A percentile compares a stretch with the other conserved stretches of the same genome.
phyloP scores from a whole-genome alignment of 495 filamentous ascomycete genomes.

The Gamarada debralockiae region DNA sequence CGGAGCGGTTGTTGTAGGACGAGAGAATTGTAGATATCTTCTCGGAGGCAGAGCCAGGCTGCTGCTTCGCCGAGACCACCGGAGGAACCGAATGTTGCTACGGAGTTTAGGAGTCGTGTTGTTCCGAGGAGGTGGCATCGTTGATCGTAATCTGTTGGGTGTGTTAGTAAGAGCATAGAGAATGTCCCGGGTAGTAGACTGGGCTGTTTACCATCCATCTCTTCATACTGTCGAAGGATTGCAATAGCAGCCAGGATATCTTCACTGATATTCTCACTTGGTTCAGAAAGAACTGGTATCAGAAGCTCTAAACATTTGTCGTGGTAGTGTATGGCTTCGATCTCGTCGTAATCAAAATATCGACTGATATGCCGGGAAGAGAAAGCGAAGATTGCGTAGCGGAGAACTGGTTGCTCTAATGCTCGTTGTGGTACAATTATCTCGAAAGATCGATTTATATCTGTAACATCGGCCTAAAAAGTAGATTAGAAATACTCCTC shows the following conservation, averaged over 20 bases:
- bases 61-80: slow-evolving; percentile 29
- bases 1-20: slow-evolving; percentile 26
- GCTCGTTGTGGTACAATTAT: slow-evolving; percentile 28
- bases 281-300: slow-evolving; percentile 5
- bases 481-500: too few relatives aligned
- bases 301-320: slow-evolving; percentile 18
- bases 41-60: slow-evolving; percentile 32
- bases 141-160: neutral
- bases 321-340: slow-evolving; percentile 24
- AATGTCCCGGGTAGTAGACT: neutral
- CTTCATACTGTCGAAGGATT: neutral
- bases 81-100: neutral
- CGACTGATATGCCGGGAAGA: slow-evolving; percentile 24
- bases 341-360: slow-evolving; percentile 12
- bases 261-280: neutral
- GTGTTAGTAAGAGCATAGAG: neutral
- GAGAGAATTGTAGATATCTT: slow-evolving; percentile 32
- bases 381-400: slow-evolving; percentile 27
- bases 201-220: slow-evolving; percentile 1
- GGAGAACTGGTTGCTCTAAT: slow-evolving; percentile 24
- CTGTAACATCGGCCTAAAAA: slow-evolving; percentile 8
- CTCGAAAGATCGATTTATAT: slow-evolving; percentile 21
- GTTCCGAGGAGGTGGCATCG: slow-evolving; percentile 17
- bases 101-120: neutral
- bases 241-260: neutral